A percentile compares a stretch with the other conserved stretches of the same genome.
Conservation (phyloP, 1,284 basidiomycete genomes). For the Chalciporus sp. region DNA sequence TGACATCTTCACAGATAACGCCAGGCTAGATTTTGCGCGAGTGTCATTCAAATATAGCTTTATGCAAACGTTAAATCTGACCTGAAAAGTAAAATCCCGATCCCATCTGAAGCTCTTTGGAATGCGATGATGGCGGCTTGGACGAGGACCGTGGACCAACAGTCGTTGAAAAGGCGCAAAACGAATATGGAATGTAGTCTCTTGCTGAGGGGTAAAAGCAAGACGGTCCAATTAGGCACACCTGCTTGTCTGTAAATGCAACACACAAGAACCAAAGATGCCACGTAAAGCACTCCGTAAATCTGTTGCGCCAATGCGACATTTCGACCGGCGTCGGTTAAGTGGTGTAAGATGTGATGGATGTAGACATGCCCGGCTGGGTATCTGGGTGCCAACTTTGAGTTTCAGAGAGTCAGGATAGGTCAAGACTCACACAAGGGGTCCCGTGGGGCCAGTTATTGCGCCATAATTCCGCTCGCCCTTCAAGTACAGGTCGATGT, state of each 20-base stretch:
- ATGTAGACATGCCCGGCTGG: conserved; percentile 93
- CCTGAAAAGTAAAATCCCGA: conserved; percentile 76
- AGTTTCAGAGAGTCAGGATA: conserved; percentile 1
- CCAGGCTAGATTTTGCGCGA: conserved; percentile 54
- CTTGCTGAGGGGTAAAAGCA: conserved; percentile 86
- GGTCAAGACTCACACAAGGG: conserved; percentile 74
- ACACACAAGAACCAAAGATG: conserved; percentile 65
- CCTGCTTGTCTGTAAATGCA: conserved; percentile 69
- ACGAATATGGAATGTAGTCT: conserved; percentile 93
- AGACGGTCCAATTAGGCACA: conserved; percentile 78
- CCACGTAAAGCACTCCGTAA: conserved; percentile 74
- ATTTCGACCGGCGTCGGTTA: conserved; percentile 67
- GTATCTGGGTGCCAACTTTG: conserved; percentile 59
- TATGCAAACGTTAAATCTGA: conserved; percentile 40
- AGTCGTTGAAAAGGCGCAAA: conserved; percentile 95
- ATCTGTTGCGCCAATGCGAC: conserved; percentile 76
- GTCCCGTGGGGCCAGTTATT: conserved; percentile 91
- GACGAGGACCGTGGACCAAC: conserved; percentile 73
- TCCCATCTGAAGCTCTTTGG: conserved; percentile 57
- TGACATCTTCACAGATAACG: conserved; percentile 96
- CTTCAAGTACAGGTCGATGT: conserved; percentile 76
- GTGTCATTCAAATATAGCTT: neutral
- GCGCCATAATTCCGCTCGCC: conserved; percentile 88
- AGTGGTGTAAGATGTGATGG: conserved; percentile 70
- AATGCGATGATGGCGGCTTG: conserved; percentile 65